Conservation (phyloP, 805 yeast genomes). For the Torulaspora microellipsoides region DNA sequence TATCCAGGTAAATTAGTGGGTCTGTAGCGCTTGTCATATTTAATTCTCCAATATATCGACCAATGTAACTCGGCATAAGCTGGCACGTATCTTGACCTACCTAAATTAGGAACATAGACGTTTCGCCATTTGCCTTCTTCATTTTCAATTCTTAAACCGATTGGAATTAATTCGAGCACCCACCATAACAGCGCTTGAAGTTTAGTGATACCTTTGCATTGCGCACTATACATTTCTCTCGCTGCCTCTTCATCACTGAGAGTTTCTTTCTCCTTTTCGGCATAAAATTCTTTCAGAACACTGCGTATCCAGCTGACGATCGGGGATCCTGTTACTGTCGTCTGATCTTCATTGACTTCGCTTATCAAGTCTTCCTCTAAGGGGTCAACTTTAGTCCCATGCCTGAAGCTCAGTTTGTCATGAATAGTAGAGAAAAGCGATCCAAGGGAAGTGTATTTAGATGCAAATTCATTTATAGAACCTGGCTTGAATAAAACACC, state of each 20-base stretch:
- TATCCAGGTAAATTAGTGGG: constrained; percentile 44
- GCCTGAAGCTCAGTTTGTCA: constrained; percentile 41
- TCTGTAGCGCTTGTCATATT: constrained; percentile 41
- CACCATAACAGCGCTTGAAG: constrained; percentile 46
- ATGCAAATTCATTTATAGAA: constrained; percentile 39
- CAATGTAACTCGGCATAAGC: constrained; percentile 49
- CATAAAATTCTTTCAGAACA: constrained; percentile 8
- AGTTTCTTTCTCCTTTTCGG: background rate
- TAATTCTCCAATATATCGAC: constrained; percentile 58
- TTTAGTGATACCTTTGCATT: constrained; percentile 7
- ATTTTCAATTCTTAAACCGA: constrained; percentile 49
- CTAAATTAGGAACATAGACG: constrained; percentile 51
- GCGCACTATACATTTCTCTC: constrained; percentile 3
- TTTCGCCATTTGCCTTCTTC: constrained; percentile 47
- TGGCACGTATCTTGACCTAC: constrained; percentile 49
- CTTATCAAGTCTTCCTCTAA: background rate
- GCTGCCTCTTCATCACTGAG: constrained; percentile 8
- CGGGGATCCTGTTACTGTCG: background rate
- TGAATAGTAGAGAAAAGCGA: constrained; percentile 49
- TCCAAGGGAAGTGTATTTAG: constrained; percentile 37
- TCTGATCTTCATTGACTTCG: background rate
- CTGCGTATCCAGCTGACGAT: constrained; percentile 6
- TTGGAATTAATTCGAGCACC: constrained; percentile 56
- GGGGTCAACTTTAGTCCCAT: constrained; percentile 5
- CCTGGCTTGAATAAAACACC: constrained; percentile 47